phyloP scores from a whole-genome alignment of 345 rosid genomes.

The Sonneratia alba region DNA sequence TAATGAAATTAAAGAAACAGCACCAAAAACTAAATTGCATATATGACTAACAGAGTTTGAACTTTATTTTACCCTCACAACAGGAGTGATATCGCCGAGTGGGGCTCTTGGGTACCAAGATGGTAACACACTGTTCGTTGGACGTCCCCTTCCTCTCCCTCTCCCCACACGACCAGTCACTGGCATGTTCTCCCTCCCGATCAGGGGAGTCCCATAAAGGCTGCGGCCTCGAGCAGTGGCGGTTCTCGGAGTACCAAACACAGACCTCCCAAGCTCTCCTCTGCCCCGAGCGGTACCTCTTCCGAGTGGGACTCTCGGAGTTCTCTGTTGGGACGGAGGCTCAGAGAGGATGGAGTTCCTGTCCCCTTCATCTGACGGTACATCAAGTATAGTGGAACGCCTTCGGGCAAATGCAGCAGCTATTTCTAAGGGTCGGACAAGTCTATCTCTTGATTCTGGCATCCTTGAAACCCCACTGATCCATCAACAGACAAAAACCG shows the following conservation, averaged over 20 bases:
- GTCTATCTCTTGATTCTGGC: constrained; percentile 68
- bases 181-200: constrained; percentile 36
- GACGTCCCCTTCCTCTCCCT: constrained; percentile 17
- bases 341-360: constrained; percentile 19
- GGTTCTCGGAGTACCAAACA: constrained; percentile 32
- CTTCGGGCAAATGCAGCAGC: constrained; percentile 30
- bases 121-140: constrained; percentile 38
- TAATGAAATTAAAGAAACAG: background rate
- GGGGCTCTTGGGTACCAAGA: constrained; percentile 85
- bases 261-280: constrained; percentile 26
- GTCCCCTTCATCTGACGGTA: constrained; percentile 13
- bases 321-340: constrained; percentile 10
- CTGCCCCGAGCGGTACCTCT: constrained; percentile 9
- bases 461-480: constrained; percentile 14
- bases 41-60: background rate
- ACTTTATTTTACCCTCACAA: constrained; percentile 37
- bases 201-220: constrained; percentile 15
- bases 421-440: constrained; percentile 42
- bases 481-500: background rate
- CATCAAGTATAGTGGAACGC: constrained; percentile 25
- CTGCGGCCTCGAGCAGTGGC: constrained; percentile 16
- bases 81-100: constrained; percentile 54
- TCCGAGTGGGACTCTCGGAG: background rate
- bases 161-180: constrained; percentile 22
- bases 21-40: background rate